Conservation (phyloP, 179 eudicot species). For the Patellifolia procumbens region DNA sequence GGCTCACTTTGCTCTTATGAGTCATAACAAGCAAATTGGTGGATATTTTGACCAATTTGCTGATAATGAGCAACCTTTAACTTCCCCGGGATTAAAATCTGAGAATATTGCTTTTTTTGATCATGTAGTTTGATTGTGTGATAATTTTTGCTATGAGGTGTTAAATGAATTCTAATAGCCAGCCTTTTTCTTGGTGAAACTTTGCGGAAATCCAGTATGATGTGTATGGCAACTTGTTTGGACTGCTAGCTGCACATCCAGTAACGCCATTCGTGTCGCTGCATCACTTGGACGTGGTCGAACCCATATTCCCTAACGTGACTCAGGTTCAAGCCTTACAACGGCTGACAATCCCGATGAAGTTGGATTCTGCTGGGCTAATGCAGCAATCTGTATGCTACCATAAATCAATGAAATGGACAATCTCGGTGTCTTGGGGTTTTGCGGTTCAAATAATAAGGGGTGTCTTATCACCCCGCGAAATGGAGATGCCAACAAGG, state of each 20-base stretch:
- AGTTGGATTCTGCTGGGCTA: conserved; percentile 76
- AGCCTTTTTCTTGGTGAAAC: conserved; percentile 25
- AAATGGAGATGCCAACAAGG: conserved; percentile 88
- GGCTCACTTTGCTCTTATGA: background rate
- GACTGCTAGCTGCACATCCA: conserved; percentile 87
- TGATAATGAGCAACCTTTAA: background rate
- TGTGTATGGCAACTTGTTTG: conserved; percentile 82
- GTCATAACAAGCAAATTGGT: background rate
- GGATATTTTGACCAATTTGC: background rate
- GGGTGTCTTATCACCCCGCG: conserved; percentile 80
- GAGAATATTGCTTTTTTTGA: background rate
- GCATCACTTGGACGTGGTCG: conserved; percentile 90
- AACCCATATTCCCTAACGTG: conserved; percentile 80
- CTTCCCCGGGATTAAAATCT: background rate
- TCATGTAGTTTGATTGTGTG: background rate
- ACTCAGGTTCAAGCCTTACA: conserved; percentile 63
- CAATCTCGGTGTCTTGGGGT: conserved; percentile 88
- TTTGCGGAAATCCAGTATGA: conserved; percentile 60
- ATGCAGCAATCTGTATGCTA: conserved; percentile 93
- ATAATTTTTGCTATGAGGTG: background rate
- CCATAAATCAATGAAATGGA: conserved; percentile 62
- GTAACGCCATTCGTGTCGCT: conserved; percentile 75
- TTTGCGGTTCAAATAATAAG: conserved; percentile 76
- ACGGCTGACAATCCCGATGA: conserved; percentile 59
- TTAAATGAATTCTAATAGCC: conserved; percentile 11